phyloP scores from a whole-genome alignment of 169 alveolate species.

The Plasmodium ovale region DNA sequence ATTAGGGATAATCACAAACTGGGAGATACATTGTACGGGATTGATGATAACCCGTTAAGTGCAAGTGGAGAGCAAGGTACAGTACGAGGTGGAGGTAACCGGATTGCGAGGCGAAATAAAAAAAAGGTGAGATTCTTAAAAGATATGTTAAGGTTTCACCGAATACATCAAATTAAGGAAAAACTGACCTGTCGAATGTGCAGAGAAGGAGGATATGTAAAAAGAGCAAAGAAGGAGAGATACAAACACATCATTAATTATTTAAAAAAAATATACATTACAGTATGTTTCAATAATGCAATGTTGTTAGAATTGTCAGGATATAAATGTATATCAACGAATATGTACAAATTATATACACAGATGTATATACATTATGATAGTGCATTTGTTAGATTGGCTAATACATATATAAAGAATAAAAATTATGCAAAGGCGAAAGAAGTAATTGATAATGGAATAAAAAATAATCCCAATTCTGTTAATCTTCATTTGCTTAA shows the following conservation, averaged over 20 bases:
- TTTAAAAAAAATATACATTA: constrained; percentile 40
- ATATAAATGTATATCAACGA: constrained; percentile 12
- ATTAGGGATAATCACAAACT: neutral
- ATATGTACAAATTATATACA: constrained; percentile 47
- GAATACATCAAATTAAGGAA: neutral
- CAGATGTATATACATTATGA: constrained; percentile 51
- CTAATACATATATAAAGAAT: constrained; percentile 48
- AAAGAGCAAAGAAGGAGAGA: constrained; percentile 20
- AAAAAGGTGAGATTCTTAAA: neutral
- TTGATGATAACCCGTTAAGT: neutral
- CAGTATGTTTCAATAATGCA: constrained; percentile 37
- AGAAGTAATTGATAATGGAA: constrained; percentile 41
- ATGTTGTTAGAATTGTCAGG: constrained; percentile 44
- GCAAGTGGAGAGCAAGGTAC: neutral
- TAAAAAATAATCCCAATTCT: constrained; percentile 19
- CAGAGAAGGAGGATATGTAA: constrained; percentile 15
- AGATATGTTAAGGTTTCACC: neutral
- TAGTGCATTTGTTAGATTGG: constrained; percentile 44
- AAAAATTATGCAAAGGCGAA: constrained; percentile 47
- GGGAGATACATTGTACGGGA: neutral
- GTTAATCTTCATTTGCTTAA: constrained; percentile 30
- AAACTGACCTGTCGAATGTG: neutral
- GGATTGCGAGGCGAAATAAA: neutral
- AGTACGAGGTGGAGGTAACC: neutral
- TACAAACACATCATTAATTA: constrained; percentile 48